Conservation (phyloP, 2,329 filamentous ascomycete genomes). For the Lasiodiplodia citricola region DNA sequence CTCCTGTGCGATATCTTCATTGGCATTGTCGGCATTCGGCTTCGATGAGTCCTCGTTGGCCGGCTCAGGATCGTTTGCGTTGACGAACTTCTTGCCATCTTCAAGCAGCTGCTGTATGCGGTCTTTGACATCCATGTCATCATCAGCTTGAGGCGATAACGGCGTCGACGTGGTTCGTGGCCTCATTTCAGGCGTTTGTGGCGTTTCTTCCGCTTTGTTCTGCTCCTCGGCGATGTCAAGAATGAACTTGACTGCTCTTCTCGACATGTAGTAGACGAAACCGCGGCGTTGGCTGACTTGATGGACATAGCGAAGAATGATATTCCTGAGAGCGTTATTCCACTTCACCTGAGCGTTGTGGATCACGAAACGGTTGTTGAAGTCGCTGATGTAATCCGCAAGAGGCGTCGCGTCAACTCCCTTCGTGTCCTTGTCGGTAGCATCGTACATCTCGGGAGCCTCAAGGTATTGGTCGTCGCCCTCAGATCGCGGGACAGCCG, state of each 20-base stretch:
- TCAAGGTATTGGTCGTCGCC: slow-evolving; percentile 54
- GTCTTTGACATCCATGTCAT: slow-evolving; percentile 75
- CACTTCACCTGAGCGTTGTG: slow-evolving; percentile 98
- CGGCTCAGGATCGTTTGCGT: slow-evolving; percentile 65
- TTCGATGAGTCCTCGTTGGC: slow-evolving; percentile 38
- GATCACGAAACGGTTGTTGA: slow-evolving; percentile 97
- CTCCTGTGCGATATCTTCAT: slow-evolving; percentile 81
- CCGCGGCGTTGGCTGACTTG: slow-evolving; percentile 95
- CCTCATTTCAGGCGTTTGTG: slow-evolving; percentile 32
- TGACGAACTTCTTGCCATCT: slow-evolving; percentile 82
- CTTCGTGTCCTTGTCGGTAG: slow-evolving; percentile 50
- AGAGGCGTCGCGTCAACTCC: slow-evolving; percentile 71
- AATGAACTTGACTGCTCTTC: slow-evolving; percentile 96
- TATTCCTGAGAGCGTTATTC: slow-evolving; percentile 96
- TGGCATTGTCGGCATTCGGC: slow-evolving; percentile 41
- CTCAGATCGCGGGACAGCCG: slow-evolving; percentile 45
- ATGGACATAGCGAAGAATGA: slow-evolving; percentile 95
- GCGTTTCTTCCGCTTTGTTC: slow-evolving; percentile 68
- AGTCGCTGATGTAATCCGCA: slow-evolving; percentile 88
- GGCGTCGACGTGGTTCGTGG: slow-evolving; percentile 27
- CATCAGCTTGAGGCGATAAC: slow-evolving; percentile 57
- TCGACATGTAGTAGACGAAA: slow-evolving; percentile 97
- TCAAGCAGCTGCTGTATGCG: slow-evolving; percentile 84
- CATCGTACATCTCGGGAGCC: slow-evolving; percentile 59
- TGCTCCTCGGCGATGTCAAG: slow-evolving; percentile 97